A percentile compares a stretch with the other conserved stretches of the same genome.
phyloP scores from a whole-genome alignment of 2,329 filamentous ascomycete genomes.

The Penicillium sp. region DNA sequence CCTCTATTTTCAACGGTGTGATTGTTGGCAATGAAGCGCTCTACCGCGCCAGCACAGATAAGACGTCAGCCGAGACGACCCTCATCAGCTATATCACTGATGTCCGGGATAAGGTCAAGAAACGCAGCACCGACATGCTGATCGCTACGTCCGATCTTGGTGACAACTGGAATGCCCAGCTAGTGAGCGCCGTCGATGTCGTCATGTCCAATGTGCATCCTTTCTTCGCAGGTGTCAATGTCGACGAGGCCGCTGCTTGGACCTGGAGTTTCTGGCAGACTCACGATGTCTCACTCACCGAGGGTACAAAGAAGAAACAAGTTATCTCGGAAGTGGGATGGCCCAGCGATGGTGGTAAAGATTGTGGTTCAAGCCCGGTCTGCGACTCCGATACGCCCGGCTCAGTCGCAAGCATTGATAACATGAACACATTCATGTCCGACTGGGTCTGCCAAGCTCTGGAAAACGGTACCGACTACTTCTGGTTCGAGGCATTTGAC shows the following conservation, averaged over 20 bases:
- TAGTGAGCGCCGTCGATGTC: constrained; percentile 73
- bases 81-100: constrained; percentile 65
- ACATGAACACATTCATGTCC: constrained; percentile 83
- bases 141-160: constrained; percentile 88
- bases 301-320: constrained; percentile 62
- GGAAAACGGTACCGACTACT: constrained; percentile 83
- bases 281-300: constrained; percentile 66
- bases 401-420: constrained; percentile 72
- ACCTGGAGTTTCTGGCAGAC: constrained; percentile 77
- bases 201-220: constrained; percentile 98
- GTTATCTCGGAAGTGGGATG: constrained; percentile 91
- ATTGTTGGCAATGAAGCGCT: constrained; percentile 66
- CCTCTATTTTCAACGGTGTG: constrained; percentile 57
- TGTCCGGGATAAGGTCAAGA: constrained; percentile 71
- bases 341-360: constrained; percentile 78
- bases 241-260: constrained; percentile 70
- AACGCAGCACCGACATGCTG: constrained; percentile 66
- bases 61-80: constrained; percentile 64
- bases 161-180: constrained; percentile 73
- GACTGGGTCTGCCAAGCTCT: constrained; percentile 81
- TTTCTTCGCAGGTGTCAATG: constrained; percentile 81
- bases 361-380: constrained; percentile 62
- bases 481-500: constrained; percentile 96
- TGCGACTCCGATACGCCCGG: constrained; percentile 61
- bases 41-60: constrained; percentile 48